Evolutionary conservation across 805 yeast genomes (phyloP).

Genomic region (Starmerella floricola): DNA sequence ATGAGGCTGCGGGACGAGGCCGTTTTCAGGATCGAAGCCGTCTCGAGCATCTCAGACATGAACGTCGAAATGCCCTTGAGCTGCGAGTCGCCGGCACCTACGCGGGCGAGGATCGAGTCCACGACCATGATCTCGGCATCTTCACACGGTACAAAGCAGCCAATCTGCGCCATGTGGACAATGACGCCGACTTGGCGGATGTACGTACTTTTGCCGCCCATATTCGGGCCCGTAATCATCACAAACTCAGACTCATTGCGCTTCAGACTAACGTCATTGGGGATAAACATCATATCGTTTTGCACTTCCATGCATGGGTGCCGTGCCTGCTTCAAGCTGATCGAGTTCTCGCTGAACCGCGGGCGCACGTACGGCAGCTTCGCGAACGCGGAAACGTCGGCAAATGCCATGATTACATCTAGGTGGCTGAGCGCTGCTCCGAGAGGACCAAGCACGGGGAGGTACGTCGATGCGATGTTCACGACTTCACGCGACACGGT

Average conservation of each 20-base stretch:
- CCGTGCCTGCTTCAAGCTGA: slow-evolving; percentile 60
- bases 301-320: slow-evolving; percentile 93
- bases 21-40: slow-evolving; percentile 71
- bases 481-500: slow-evolving; percentile 74
- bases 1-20: slow-evolving; percentile 71
- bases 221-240: slow-evolving; percentile 79
- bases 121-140: slow-evolving; percentile 71
- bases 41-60: slow-evolving; percentile 93
- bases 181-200: slow-evolving; percentile 65
- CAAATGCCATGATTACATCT: slow-evolving; percentile 77
- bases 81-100: slow-evolving; percentile 98
- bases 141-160: slow-evolving; percentile 64
- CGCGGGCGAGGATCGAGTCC: slow-evolving; percentile 87
- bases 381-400: slow-evolving; percentile 71
- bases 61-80: slow-evolving; percentile 93
- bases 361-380: slow-evolving; percentile 76
- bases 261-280: slow-evolving; percentile 69
- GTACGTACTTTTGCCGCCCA: slow-evolving; percentile 79
- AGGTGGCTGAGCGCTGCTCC: slow-evolving; percentile 54
- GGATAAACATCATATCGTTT: slow-evolving; percentile 78
- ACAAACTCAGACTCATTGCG: slow-evolving; percentile 52
- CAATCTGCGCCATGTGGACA: slow-evolving; percentile 63
- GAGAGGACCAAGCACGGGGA: slow-evolving; percentile 61
- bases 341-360: slow-evolving; percentile 37
- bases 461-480: slow-evolving; percentile 65